Evolutionary conservation across 176 grass and related monocot species (phyloP).

Genomic region (Melocanna baccifera): DNA sequence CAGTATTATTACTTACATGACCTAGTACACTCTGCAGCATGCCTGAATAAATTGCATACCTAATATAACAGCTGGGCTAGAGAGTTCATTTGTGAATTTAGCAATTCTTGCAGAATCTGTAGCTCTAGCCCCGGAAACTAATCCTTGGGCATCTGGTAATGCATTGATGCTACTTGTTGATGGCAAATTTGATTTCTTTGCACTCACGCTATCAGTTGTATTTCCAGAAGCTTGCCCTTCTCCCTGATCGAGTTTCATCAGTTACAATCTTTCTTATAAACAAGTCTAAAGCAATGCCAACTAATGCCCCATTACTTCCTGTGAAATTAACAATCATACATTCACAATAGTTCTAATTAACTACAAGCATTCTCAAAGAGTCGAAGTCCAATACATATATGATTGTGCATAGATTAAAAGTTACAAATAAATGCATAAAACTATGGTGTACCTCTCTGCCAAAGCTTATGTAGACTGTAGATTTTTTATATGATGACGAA

Average conservation of each 20-base stretch:
- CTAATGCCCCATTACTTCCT: slow-evolving; percentile 47
- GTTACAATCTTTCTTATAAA: neutral
- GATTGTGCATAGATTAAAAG: too few species aligned
- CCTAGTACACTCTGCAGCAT: slow-evolving; percentile 13
- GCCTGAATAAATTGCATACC: slow-evolving; percentile 7
- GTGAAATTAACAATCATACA: too few species aligned
- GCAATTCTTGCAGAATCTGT: slow-evolving; percentile 83
- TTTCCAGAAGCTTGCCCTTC: slow-evolving; percentile 46
- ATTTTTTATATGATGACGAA: too few species aligned
- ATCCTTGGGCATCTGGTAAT: slow-evolving; percentile 69
- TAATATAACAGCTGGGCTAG: slow-evolving; percentile 88
- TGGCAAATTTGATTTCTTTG: slow-evolving; percentile 57
- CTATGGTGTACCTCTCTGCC: too few species aligned
- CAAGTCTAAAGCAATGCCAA: slow-evolving; percentile 14
- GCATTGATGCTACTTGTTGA: slow-evolving; percentile 53
- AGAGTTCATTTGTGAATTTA: slow-evolving; percentile 83
- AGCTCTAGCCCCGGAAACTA: slow-evolving; percentile 80
- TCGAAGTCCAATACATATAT: too few species aligned
- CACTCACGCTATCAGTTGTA: slow-evolving; percentile 18
- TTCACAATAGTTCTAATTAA: too few species aligned
- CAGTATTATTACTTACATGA: slow-evolving; percentile 36
- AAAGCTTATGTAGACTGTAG: too few species aligned
- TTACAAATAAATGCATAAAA: too few species aligned
- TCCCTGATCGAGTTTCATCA: slow-evolving; percentile 35
- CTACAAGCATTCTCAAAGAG: too few species aligned